Percentiles rank a stretch among this genome's conserved stretches.
Conservation (phyloP, 495 filamentous ascomycete genomes). For the Tuber melanosporum region DNA sequence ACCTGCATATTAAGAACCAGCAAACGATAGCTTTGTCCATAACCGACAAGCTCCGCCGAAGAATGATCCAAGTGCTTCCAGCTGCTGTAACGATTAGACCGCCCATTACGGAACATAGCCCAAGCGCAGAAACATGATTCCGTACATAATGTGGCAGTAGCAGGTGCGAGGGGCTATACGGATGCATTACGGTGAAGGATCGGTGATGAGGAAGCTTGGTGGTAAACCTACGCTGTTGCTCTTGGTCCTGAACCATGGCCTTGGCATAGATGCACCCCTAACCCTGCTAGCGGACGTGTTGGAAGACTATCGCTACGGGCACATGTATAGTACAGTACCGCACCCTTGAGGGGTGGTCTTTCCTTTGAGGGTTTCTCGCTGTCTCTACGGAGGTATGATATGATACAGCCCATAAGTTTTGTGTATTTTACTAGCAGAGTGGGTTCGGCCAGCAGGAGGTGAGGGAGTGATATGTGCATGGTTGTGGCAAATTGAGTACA, state of each 20-base stretch:
- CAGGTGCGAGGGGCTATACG: constrained; percentile 28
- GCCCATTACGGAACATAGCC: constrained; percentile 19
- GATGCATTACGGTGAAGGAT: constrained; percentile 25
- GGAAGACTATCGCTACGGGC: no score
- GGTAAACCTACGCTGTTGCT: neutral
- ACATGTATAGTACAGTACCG: no score
- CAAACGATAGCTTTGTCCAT: constrained; percentile 22
- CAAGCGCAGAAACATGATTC: constrained; percentile 19
- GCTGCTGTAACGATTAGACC: constrained; percentile 23
- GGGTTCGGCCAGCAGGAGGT: no score
- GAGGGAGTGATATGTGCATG: no score
- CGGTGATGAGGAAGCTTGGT: neutral
- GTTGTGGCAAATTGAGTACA: no score
- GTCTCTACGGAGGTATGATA: no score
- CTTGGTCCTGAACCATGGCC: no score
- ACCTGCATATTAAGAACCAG: constrained; percentile 37
- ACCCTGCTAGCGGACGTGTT: neutral
- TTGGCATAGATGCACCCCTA: neutral
- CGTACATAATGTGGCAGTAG: constrained; percentile 23
- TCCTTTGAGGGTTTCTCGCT: no score
- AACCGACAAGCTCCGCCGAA: constrained; percentile 21
- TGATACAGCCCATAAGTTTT: no score
- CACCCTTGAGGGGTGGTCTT: no score
- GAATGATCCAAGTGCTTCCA: constrained; percentile 51
- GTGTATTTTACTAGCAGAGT: no score